These are phyloP conservation scores for Ceriops decandra DNA, from an alignment of 345 rosid genomes.

Conservation along the genomic window DNA sequence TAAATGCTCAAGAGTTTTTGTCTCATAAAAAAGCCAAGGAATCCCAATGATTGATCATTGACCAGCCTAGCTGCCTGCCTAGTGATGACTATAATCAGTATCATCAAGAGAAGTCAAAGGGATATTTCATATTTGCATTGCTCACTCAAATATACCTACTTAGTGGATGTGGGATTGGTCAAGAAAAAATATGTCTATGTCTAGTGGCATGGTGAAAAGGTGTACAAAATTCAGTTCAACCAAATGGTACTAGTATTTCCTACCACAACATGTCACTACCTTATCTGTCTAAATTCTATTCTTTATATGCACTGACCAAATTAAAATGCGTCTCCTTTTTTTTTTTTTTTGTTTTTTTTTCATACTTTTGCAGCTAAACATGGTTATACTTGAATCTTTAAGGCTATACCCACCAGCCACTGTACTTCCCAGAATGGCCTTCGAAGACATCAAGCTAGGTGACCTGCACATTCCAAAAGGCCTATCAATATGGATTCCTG, in stretches of 20 bases:
- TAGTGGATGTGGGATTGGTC: constrained; percentile 2
- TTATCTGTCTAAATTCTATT: not conserved
- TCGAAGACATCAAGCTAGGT: constrained; percentile 74
- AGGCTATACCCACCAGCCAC: constrained; percentile 94
- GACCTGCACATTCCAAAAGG: constrained; percentile 84
- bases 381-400: constrained; percentile 84
- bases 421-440: constrained; percentile 86
- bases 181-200: not conserved
- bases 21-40: not conserved
- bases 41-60: constrained; percentile 1
- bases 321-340: not conserved
- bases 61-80: constrained; percentile 9
- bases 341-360: not conserved
- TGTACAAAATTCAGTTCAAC: not conserved
- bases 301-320: not conserved
- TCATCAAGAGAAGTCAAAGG: constrained; percentile 2
- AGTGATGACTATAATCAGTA: not conserved
- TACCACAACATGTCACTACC: not conserved
- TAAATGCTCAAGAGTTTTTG: not conserved
- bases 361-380: constrained; percentile 48
- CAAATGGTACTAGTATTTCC: not conserved
- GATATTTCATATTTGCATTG: too few relatives aligned
- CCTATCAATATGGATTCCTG: constrained; percentile 90
- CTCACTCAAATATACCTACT: not conserved
- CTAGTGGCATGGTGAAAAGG: not conserved